Conservation (phyloP, 768 basidiomycete species). For the Serendipita sp. region DNA sequence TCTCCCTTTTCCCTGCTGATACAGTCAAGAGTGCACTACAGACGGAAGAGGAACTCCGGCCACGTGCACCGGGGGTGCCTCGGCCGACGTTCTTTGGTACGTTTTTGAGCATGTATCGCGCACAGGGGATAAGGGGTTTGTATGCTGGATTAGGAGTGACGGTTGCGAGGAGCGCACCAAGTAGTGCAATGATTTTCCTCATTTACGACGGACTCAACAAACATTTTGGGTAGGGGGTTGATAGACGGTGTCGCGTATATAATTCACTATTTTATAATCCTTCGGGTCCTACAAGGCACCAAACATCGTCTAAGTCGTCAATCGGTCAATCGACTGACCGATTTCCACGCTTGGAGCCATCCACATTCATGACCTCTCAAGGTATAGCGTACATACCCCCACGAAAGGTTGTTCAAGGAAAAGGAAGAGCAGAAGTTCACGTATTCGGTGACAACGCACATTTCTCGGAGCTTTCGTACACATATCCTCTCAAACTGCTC, state of each 20-base stretch:
- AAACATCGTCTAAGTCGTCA: no score
- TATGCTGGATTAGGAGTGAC: conserved; percentile 94
- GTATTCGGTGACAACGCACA: conserved; percentile 36
- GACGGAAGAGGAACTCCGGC: conserved; percentile 77
- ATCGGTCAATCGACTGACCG: no score
- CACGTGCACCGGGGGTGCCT: conserved; percentile 24
- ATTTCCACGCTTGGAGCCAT: no score
- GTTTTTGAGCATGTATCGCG: conserved; percentile 52
- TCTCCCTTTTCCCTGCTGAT: conserved; percentile 92
- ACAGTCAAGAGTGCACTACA: conserved; percentile 90
- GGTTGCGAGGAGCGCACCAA: conserved; percentile 67
- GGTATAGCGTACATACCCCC: neutral
- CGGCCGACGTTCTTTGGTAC: conserved; percentile 38
- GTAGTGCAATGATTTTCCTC: conserved; percentile 83
- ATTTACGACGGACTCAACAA: conserved; percentile 69
- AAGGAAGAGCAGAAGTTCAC: conserved; percentile 12
- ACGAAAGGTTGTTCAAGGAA: conserved; percentile 10
- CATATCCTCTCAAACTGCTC: conserved; percentile 80
- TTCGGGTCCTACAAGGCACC: no score
- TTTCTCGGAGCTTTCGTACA: conserved; percentile 60
- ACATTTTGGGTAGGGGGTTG: conserved; percentile 28
- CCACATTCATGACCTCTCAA: no score
- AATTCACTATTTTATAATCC: no score
- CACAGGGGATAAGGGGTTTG: conserved; percentile 64
- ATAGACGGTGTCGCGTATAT: no score